Evolutionary conservation across 805 yeast species (phyloP), one percentile per base, ranked within the genome.

Genomic region (Lipomyces yamadae): DNA sequence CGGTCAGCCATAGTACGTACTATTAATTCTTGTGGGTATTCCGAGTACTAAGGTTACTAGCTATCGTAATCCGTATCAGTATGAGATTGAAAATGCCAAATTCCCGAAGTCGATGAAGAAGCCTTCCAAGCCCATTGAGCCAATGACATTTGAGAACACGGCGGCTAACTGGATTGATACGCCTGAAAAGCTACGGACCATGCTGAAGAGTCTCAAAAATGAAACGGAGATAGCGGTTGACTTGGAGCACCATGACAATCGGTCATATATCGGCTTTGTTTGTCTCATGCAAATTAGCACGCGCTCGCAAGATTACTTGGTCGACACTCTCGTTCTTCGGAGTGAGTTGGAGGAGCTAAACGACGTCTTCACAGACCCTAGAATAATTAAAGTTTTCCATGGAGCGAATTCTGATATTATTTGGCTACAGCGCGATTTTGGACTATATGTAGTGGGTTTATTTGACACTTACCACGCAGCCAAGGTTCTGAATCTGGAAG

Each of bases 331-430:
- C 39, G 85, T 86, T 1, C 81, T 95, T 45, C 81, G 97, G 65
- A 91, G 89, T 52, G 90, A 91, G 67, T 79, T 95, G 59, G 80
- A 83, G 58, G 77, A 78, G 0, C 79, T 95, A 64, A 95, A 95
- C 78, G 81, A 79, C 56, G 85, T 94, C 1, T 92, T 94, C 70
- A 84, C 98, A 1, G 81, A 95, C 77, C 98, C 98, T 0, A 72
- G 78, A 4, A 87, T 94, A 39, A 81, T 91, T 35, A 95, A 95
- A 75, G 96, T 95, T 0, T 86, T 95, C 71, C 99, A 95, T 77
- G 99, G 99, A 68, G 97, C 99, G 0, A 88, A 86, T 72, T 92
- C 92, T 97, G 99, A 95, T 81, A 90, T 95, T 3, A 88, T 92
- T 56, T 95, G 99, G 99, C 81, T 95, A 45, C 99, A 95, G 79